These are phyloP conservation scores for Apophysomyces sp. DNA, from an alignment of 371 early-diverging fungal genomes.

Conservation along the genomic window DNA sequence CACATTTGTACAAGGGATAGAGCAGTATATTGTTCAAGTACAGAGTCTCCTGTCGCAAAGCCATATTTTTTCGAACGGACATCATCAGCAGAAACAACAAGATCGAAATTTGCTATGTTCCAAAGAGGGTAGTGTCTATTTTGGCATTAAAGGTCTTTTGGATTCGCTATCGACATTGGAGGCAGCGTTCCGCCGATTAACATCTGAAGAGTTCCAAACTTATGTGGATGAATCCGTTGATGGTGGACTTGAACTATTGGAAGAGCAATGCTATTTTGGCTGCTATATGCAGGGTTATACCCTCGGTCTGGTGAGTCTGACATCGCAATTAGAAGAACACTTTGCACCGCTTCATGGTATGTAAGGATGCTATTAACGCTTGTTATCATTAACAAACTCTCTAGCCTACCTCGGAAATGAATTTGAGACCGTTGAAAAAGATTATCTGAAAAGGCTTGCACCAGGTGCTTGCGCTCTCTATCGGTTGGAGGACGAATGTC, in stretches of 20 bases:
- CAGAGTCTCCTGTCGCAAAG: neutral
- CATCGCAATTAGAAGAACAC: slow-evolving; percentile 2
- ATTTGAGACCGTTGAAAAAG: neutral
- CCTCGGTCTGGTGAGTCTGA: slow-evolving; percentile 2
- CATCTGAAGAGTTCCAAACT: neutral
- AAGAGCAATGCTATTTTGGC: slow-evolving; percentile 9
- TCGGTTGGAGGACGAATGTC: slow-evolving; percentile 8
- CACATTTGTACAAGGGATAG: neutral
- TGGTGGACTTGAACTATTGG: neutral
- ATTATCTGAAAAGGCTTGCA: neutral
- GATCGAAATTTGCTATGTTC: neutral
- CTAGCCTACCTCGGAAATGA: neutral
- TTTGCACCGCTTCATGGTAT: slow-evolving; percentile 6
- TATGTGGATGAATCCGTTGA: slow-evolving; percentile 3
- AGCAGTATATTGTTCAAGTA: neutral
- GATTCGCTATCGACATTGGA: slow-evolving; percentile 7
- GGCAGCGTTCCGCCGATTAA: slow-evolving; percentile 3
- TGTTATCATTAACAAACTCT: neutral
- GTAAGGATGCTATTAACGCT: neutral
- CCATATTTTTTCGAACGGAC: neutral
- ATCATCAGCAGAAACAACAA: neutral
- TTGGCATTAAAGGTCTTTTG: neutral
- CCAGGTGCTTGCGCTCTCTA: slow-evolving; percentile 2
- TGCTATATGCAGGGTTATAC: slow-evolving; percentile 7
- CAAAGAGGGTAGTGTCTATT: neutral